Base-by-base conservation (phyloP, 2,329 filamentous ascomycete genomes). In the Myriosclerotinia scirpicola region DNA sequence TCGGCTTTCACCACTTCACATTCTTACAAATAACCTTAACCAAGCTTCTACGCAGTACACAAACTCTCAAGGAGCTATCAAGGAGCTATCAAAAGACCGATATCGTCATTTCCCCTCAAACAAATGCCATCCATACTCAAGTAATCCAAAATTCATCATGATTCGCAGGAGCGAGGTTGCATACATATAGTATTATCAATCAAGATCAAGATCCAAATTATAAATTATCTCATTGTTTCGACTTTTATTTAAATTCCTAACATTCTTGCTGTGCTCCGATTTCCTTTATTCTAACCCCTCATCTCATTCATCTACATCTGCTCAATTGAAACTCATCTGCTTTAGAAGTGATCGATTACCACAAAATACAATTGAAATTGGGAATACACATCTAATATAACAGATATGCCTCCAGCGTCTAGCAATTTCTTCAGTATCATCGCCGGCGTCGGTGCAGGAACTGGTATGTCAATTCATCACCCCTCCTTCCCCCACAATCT, bases 361-460 rank as follows among this genome's bases (percentile, higher is more conserved):
- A 38, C 34, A 54, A 42, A 38, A 17, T 20, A 48, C 20, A 48
- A 15, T 44, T 20, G 7, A 52, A 60, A 11, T 14, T 26, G 14
- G 6, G 38, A 53, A n/a, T 8, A n/a, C 20, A 48, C 40, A 12
- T 14, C 30, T 44, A 26, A 17, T 12, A 30, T 4, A 8, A 26
- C 26, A n/a, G 54, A 54, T 30, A 66, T 66, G 55, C n/a, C 64
- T 26, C 55, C 46, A 50, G 69, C 72, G 58, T 73, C 75, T 66
- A 73, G 50, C 58, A 83, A 82, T 71, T 83, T 90, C 73, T 90
- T 88, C 76, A 86, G 89, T 61, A 80, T 93, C 68, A 79, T 93
- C 67, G 88, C 89, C 14, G 90, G 90, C 65, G 89, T 87, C 53
- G 90, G 90, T n/a, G 80, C 88, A 7, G 90, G 90, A 67, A 92